phyloP scores from a whole-genome alignment of 768 basidiomycete species.

The Dentipellis fragilis region DNA sequence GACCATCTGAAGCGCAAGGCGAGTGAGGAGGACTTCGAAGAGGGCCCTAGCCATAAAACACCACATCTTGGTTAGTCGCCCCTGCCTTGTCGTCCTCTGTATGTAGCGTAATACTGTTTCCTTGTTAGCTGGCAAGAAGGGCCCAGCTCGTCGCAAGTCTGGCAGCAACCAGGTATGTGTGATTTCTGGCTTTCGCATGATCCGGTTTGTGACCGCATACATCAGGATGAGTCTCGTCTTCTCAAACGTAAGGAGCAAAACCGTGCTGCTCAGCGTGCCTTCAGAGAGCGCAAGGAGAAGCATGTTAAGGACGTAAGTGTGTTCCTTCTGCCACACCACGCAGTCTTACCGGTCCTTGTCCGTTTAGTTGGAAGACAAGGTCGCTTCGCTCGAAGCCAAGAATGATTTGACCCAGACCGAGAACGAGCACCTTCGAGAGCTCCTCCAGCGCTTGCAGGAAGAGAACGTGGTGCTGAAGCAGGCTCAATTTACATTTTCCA shows the following conservation, averaged over 20 bases:
- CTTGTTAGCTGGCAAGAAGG: slow-evolving; percentile 14
- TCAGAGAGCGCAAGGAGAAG: slow-evolving; percentile 94
- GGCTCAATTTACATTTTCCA: slow-evolving; percentile 72
- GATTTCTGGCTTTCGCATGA: not conserved
- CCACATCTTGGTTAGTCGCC: slow-evolving; percentile 3
- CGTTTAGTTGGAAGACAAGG: slow-evolving; percentile 78
- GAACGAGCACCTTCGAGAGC: slow-evolving; percentile 84
- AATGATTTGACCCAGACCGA: slow-evolving; percentile 63
- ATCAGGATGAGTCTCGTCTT: slow-evolving; percentile 61
- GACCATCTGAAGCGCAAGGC: slow-evolving; percentile 73
- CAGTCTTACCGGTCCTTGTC: not conserved
- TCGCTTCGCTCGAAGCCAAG: slow-evolving; percentile 77
- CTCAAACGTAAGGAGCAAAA: slow-evolving; percentile 96
- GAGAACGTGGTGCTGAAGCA: slow-evolving; percentile 83
- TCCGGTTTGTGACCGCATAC: slow-evolving; percentile 1
- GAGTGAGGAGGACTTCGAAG: slow-evolving; percentile 43
- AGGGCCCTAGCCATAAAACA: slow-evolving; percentile 55
- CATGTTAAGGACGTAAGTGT: slow-evolving; percentile 88
- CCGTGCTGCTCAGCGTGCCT: slow-evolving; percentile 92
- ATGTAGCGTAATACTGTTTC: not conserved
- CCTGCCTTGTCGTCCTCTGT: not conserved
- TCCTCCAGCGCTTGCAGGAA: slow-evolving; percentile 73
- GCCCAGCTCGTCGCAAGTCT: slow-evolving; percentile 28
- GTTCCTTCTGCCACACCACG: not conserved
- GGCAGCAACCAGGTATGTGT: slow-evolving; percentile 19